Evolutionary conservation across 441 rosid species (phyloP).

Genomic region (Macaranga tanarius): DNA sequence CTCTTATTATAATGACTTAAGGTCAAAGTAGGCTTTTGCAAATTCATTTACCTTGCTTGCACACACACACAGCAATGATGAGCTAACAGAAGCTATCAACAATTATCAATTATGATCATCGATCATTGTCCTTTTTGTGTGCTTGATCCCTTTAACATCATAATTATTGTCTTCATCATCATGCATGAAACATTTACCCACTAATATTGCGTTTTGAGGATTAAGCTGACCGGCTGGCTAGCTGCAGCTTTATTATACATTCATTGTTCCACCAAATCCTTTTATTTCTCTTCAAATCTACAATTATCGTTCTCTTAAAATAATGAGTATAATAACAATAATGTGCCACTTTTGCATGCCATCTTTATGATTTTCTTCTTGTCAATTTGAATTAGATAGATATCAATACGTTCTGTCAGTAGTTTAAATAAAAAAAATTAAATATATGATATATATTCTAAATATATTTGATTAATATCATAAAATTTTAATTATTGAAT

Average conservation of each 20-base stretch:
- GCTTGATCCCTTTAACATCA: neutral
- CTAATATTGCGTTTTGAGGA: no score
- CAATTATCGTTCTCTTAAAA: neutral
- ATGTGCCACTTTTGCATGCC: no score
- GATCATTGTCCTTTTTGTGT: slow-evolving; percentile 7
- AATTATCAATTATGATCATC: neutral
- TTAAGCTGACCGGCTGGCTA: no score
- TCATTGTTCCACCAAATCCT: neutral
- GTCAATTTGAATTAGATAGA: no score
- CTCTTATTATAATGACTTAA: neutral
- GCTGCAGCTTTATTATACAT: no score
- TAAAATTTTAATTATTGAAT: no score
- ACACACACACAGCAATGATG: neutral
- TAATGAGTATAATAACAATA: no score
- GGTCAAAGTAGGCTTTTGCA: neutral
- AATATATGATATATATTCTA: no score
- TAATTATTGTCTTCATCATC: neutral
- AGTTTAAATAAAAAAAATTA: no score
- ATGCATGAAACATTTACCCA: neutral
- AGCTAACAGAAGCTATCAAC: neutral
- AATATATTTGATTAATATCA: no score
- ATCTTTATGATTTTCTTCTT: no score
- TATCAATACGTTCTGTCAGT: no score
- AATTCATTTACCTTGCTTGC: neutral
- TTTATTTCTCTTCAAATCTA: neutral